Conservation (phyloP, 139 green algal genomes). For the Chloropicon primus region DNA sequence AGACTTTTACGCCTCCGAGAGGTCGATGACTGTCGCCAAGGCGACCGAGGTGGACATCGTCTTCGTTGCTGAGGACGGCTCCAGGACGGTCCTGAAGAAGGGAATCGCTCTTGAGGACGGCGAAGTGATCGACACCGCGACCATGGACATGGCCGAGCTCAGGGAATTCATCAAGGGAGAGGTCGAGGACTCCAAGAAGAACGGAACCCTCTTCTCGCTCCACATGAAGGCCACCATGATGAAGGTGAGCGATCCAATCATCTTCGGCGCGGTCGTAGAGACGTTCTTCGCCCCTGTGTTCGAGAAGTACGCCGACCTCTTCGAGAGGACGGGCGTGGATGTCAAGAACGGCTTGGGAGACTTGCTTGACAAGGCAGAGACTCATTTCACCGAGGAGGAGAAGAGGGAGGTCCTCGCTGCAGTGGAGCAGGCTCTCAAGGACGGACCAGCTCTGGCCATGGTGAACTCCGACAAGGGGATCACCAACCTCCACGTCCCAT, state of each 20-base stretch:
- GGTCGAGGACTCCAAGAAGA: not conserved
- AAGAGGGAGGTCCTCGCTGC: constrained; percentile 1
- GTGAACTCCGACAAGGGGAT: constrained; percentile 16
- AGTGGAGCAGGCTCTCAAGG: not conserved
- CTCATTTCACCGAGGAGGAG: not conserved
- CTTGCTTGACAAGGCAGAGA: not conserved
- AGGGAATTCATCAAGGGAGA: constrained; percentile 6
- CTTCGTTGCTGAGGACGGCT: not conserved
- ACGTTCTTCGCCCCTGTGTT: constrained; percentile 9
- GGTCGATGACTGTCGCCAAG: not conserved
- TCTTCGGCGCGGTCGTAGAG: constrained; percentile 11
- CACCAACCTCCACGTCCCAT: constrained; percentile 21
- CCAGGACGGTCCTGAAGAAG: constrained; percentile 6
- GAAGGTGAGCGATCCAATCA: constrained; percentile 18
- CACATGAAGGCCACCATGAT: constrained; percentile 24
- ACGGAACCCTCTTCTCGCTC: constrained; percentile 10
- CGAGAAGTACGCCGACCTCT: constrained; percentile 5
- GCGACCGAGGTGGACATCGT: not conserved
- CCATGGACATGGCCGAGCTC: not conserved
- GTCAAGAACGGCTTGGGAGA: constrained; percentile 12
- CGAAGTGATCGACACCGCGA: constrained; percentile 13
- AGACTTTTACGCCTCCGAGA: constrained; percentile 17
- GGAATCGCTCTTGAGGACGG: not conserved
- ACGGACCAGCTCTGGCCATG: constrained; percentile 6
- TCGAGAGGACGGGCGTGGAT: constrained; percentile 3